A percentile compares a stretch with the other conserved stretches of the same genome.
phyloP scores from a whole-genome alignment of 768 basidiomycete species.

The Sporobolomyces phaffii region DNA sequence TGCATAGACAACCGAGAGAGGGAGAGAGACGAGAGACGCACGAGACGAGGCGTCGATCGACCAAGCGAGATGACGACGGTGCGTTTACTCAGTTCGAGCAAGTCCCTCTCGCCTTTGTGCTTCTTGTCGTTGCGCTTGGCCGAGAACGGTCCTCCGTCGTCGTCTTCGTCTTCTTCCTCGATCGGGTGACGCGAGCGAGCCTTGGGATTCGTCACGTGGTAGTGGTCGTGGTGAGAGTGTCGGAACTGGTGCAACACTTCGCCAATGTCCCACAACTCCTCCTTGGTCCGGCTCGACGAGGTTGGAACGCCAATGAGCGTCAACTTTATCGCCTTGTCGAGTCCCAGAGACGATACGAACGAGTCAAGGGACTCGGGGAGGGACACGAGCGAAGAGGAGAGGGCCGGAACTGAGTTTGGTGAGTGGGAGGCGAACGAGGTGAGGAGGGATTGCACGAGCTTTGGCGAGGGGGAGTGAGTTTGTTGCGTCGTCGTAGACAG shows the following conservation, averaged over 20 bases:
- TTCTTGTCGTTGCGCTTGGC: background rate
- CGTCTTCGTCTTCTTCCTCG: background rate
- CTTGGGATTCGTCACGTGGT: constrained; percentile 5
- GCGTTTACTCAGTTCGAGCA: background rate
- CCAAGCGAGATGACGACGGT: constrained; percentile 21
- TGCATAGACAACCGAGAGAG: no score
- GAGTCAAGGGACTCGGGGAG: background rate
- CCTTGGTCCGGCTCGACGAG: background rate
- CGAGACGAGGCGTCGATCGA: no score
- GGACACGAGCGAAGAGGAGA: background rate
- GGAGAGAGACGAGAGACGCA: no score
- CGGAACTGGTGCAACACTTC: background rate
- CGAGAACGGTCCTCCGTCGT: constrained; percentile 6
- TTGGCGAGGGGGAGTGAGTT: background rate
- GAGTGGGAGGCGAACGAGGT: constrained; percentile 4
- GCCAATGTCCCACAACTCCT: constrained; percentile 16
- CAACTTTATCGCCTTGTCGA: constrained; percentile 13
- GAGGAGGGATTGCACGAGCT: constrained; percentile 7
- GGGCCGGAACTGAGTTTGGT: background rate
- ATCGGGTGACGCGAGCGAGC: background rate
- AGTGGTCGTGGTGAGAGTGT: constrained; percentile 9
- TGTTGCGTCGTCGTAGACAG: background rate
- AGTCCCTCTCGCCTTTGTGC: background rate
- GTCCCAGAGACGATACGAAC: background rate
- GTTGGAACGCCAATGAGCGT: constrained; percentile 13